Evolutionary conservation across 192 early-diverging fungal genomes (phyloP).

Genomic region (Diversispora eburnea): DNA sequence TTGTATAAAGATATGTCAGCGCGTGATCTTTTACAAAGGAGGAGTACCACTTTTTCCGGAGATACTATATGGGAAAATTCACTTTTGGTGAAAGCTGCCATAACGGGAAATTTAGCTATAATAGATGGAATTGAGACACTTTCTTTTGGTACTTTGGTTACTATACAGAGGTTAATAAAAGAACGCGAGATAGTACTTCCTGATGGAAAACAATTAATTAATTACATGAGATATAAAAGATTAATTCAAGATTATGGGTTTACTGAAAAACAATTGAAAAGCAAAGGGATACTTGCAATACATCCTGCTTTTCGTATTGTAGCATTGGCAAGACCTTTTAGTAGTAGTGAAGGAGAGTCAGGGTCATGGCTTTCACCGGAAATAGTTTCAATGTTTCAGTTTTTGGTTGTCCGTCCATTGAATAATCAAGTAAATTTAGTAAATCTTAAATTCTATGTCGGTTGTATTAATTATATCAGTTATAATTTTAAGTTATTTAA

Average conservation of each 20-base stretch:
- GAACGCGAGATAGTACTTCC: slow-evolving; percentile 70
- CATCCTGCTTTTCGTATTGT: slow-evolving; percentile 77
- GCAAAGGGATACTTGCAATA: slow-evolving; percentile 52
- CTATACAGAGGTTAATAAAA: slow-evolving; percentile 58
- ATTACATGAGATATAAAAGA: slow-evolving; percentile 51
- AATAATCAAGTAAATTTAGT: slow-evolving; percentile 29
- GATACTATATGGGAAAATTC: slow-evolving; percentile 77
- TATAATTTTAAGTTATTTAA: no score
- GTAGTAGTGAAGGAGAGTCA: slow-evolving; percentile 42
- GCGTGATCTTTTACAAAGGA: slow-evolving; percentile 71
- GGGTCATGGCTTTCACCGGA: slow-evolving; percentile 71
- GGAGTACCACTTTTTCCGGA: slow-evolving; percentile 64
- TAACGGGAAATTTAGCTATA: slow-evolving; percentile 67
- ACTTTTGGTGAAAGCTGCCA: slow-evolving; percentile 65
- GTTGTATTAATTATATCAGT: neutral
- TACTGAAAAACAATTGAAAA: slow-evolving; percentile 46
- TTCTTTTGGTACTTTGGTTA: slow-evolving; percentile 65
- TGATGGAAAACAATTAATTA: slow-evolving; percentile 58
- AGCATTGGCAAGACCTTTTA: slow-evolving; percentile 54
- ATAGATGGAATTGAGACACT: slow-evolving; percentile 72
- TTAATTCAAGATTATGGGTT: slow-evolving; percentile 47
- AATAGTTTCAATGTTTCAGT: slow-evolving; percentile 67
- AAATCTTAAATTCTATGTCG: neutral
- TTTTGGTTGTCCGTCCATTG: slow-evolving; percentile 61
- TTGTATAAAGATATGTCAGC: slow-evolving; percentile 79